Percentiles rank a stretch among this genome's conserved stretches.
These are phyloP conservation scores for Nigrospora sphaerica DNA, from an alignment of 2,329 filamentous ascomycete genomes.

Conservation along the genomic window DNA sequence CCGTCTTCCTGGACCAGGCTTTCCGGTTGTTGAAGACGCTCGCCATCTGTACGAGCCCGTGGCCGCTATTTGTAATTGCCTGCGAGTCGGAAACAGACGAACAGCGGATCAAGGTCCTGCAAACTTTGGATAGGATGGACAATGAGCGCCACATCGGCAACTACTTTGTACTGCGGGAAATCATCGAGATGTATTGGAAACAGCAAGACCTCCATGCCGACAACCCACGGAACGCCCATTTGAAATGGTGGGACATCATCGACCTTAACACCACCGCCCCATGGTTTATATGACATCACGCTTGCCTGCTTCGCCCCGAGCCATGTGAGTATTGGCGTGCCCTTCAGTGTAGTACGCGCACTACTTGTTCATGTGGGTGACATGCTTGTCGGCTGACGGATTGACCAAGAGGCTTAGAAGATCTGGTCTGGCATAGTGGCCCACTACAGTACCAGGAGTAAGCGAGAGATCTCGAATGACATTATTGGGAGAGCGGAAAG, in stretches of 20 bases:
- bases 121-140: conserved; percentile 33
- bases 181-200: conserved; percentile 39
- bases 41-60: conserved; percentile 37
- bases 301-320: too few species aligned
- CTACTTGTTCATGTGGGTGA: conserved; percentile 6
- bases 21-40: conserved; percentile 28
- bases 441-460: conserved; percentile 14
- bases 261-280: conserved; percentile 23
- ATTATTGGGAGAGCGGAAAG: too few species aligned
- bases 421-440: conserved; percentile 16
- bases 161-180: conserved; percentile 31
- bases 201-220: conserved; percentile 32
- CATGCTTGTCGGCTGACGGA: conserved; percentile 21
- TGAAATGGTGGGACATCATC: conserved; percentile 32
- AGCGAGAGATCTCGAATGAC: conserved; percentile 1
- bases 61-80: conserved; percentile 39
- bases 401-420: conserved; percentile 31
- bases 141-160: conserved; percentile 36
- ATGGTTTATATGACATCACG: conserved; percentile 24
- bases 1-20: conserved; percentile 23
- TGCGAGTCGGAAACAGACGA: conserved; percentile 34
- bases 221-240: conserved; percentile 14
- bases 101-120: conserved; percentile 31
- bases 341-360: background rate
- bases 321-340: too few species aligned